Evolutionary conservation across 1,284 basidiomycete species (phyloP).

Genomic region (Ustilago vetiveriae): DNA sequence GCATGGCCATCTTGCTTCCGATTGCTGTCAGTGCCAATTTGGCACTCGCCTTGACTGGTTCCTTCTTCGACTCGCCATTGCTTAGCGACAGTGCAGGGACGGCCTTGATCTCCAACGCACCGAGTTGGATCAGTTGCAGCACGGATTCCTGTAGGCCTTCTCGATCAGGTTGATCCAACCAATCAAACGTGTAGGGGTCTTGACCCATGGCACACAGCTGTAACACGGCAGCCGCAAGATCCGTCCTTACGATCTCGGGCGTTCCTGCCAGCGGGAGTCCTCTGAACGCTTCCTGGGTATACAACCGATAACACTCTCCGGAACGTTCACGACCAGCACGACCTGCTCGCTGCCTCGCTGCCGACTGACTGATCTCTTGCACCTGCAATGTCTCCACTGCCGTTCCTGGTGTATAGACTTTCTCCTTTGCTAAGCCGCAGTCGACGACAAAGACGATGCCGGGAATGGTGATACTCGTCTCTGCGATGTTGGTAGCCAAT

Average conservation of each 20-base stretch:
- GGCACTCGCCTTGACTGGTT: constrained; percentile 8
- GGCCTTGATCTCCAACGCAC: constrained; percentile 50
- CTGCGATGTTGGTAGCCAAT: constrained; percentile 74
- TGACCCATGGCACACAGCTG: constrained; percentile 60
- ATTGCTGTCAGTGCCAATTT: constrained; percentile 50
- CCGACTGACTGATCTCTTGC: constrained; percentile 57
- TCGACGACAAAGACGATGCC: constrained; percentile 96
- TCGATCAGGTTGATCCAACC: constrained; percentile 58
- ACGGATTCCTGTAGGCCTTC: constrained; percentile 51
- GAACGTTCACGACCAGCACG: constrained; percentile 60
- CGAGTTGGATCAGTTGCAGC: constrained; percentile 58
- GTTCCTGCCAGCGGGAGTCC: constrained; percentile 30
- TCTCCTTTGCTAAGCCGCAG: constrained; percentile 85
- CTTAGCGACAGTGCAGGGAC: background rate
- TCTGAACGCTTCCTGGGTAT: constrained; percentile 51
- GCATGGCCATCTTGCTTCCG: constrained; percentile 56
- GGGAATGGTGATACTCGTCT: constrained; percentile 96
- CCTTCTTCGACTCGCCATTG: constrained; percentile 6
- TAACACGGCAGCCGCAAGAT: constrained; percentile 54
- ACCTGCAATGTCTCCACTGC: constrained; percentile 58
- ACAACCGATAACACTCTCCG: constrained; percentile 63
- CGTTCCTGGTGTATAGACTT: constrained; percentile 73
- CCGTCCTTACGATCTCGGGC: constrained; percentile 61
- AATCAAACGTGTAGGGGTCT: constrained; percentile 63
- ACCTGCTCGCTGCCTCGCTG: constrained; percentile 60